Base-by-base conservation (phyloP, 192 early-diverging fungal species). In the Podila minutissima region DNA sequence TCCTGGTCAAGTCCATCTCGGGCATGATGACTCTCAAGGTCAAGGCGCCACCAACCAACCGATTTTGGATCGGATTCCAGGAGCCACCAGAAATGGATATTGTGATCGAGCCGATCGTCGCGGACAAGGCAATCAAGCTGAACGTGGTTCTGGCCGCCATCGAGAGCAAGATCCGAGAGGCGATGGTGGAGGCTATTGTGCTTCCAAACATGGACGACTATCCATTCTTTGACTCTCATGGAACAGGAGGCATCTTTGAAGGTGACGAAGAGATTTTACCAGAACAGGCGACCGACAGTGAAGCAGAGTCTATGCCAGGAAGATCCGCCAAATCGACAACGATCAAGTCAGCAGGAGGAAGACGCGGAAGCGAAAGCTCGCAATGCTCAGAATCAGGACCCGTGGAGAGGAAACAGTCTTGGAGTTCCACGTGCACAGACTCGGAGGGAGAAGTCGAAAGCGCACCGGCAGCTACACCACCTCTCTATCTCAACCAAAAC, bases 201-300 rank as follows among this genome's bases (percentile, higher is more conserved):
- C 75, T 96, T 66, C 97, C 97, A 6, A 92, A 97, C 64, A 93
- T 97, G 91, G 97, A 98, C 78, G 94, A 97, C 74, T 89, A 91
- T 0, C 88, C 91, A 8, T 97, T 98, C 82, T 96, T 94, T 87
- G 83, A 88, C 33, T 86, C 91, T 8, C 49, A 82, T 59, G 87
- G 89, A 19, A 74, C 73, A 1, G 88, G 92, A 20, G 93, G 89
- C 0, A 89, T 94, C 26, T 87, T 92, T 74, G 89, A 84, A 49
- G 82, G 76, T 0, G 77, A 77, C 31, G 71, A 82, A 28, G 71
- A 85, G 26, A 46, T 83, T 5, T 49, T 48, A 0, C 12, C 53
- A 48, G 67, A 79, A 9, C 32, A 32, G 2, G 53, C 32, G 26
- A 71, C 72, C 29, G 77, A 81, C 4, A 81, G 77, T 20, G 77